phyloP scores from a whole-genome alignment of 2,329 filamentous ascomycete genomes.

The Colletotrichum euphorbiae region DNA sequence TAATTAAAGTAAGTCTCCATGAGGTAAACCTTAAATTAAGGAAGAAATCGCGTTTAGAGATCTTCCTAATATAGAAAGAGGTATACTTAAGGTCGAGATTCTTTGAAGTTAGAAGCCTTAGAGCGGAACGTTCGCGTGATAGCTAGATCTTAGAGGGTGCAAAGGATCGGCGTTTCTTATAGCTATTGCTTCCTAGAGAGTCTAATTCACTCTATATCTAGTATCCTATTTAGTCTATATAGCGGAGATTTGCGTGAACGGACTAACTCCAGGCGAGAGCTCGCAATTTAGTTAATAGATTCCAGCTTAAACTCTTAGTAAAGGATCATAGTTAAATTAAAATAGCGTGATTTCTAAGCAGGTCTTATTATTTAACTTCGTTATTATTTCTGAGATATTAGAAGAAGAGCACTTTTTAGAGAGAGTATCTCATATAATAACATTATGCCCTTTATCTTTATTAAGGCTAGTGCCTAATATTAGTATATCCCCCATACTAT shows the following conservation, averaged over 20 bases:
- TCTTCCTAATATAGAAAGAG: too few species aligned
- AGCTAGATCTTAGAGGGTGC: background rate
- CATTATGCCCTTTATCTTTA: background rate
- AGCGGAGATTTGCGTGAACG: too few species aligned
- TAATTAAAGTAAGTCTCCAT: too few species aligned
- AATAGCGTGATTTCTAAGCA: background rate
- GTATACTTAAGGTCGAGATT: too few species aligned
- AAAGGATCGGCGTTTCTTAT: too few species aligned
- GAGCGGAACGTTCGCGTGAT: background rate
- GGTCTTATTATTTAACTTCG: too few species aligned
- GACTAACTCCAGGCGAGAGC: background rate
- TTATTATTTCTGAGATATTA: constrained; percentile 1
- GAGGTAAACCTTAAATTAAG: too few species aligned
- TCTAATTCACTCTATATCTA: too few species aligned
- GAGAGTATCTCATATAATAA: background rate
- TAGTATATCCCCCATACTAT: background rate
- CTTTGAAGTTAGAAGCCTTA: background rate
- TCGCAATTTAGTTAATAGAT: background rate
- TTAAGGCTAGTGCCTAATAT: background rate
- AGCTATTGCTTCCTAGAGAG: too few species aligned
- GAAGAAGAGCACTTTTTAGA: constrained; percentile 1
- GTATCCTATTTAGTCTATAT: too few species aligned
- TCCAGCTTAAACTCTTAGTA: background rate
- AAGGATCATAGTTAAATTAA: background rate
- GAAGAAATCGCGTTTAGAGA: too few species aligned